Evolutionary conservation across 2,329 filamentous ascomycete genomes (phyloP), one percentile per base, ranked within the genome.

Genomic region (Beauveria australis): DNA sequence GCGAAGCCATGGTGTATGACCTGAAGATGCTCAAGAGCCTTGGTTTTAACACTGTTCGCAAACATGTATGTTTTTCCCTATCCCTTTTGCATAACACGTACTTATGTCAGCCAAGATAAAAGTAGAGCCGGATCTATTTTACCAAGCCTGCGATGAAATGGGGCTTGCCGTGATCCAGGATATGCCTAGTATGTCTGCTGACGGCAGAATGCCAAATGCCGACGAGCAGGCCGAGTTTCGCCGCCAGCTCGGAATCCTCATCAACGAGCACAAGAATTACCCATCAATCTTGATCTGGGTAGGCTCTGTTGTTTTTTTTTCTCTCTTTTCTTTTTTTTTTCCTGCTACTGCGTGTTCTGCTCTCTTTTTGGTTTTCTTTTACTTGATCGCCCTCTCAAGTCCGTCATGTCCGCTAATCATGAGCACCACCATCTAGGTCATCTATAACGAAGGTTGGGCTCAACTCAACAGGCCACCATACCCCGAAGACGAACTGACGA

Each of bases 391-490:
- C 3, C 16, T 18, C 3, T 5, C 0, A 0, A 14, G 18, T 37
- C 16, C 8, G 19, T 58, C 46, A n/a, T 30, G 37, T 4, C 24
- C 12, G 33, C 33, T 37, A 37, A 37, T 37, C 12, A 37, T 14
- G 33, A 37, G 5, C 12, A 37, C 33, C 33, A 33, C 30, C 30
- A 33, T 33, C 9, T 3, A 37, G 81, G 75, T 87, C 18, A 84
- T 89, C 65, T 89, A 89, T 71, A 89, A 89, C 67, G 87, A 89
- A 69, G 86, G 85, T 48, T 89, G 87, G 87, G 86, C 84, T 2
- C 87, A 89, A 66, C 72, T 81, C 2, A 76, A 68, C 2, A 66
- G 75, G 0, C 70, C 71, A 0, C 76, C 76, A 8, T 79, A 77
- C 64, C 83, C 85, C 0, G 87, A 89, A 63, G 79, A 79, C 16